Percentiles rank a stretch among this genome's conserved stretches.
phyloP scores from a whole-genome alignment of 1,284 basidiomycete genomes.

The Stygiomarasmius scandens region DNA sequence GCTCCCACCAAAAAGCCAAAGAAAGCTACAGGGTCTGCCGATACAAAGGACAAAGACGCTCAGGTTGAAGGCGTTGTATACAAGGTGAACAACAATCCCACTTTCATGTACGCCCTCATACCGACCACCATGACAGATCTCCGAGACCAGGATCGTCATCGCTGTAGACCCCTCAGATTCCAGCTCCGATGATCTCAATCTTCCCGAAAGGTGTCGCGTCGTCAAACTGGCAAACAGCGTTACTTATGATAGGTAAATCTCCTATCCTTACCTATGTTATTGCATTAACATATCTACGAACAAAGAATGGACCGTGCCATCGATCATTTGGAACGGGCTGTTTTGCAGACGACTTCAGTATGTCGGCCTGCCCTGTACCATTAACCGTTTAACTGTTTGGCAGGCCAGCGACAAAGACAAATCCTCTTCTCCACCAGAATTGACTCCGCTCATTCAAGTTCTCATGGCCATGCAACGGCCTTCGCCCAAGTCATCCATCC shows the following conservation, averaged over 20 bases:
- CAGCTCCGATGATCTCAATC: constrained; percentile 64
- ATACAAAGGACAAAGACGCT: constrained; percentile 37
- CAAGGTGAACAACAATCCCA: constrained; percentile 48
- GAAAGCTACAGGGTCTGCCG: constrained; percentile 43
- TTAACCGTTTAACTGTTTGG: not conserved
- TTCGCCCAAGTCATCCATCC: constrained; percentile 32
- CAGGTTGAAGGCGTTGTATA: constrained; percentile 81
- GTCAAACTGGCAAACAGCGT: constrained; percentile 91
- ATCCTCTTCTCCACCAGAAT: constrained; percentile 37
- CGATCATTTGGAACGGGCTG: constrained; percentile 58
- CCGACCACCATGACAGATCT: constrained; percentile 49
- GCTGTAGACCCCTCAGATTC: constrained; percentile 69
- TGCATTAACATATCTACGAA: not conserved
- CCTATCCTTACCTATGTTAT: not conserved
- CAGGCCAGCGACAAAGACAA: constrained; percentile 29
- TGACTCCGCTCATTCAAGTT: constrained; percentile 59
- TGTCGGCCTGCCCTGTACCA: not conserved
- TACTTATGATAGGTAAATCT: constrained; percentile 80
- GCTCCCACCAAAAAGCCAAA: constrained; percentile 35
- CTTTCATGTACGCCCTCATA: constrained; percentile 8
- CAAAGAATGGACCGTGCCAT: constrained; percentile 82
- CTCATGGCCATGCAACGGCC: constrained; percentile 65
- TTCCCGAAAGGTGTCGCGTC: constrained; percentile 83
- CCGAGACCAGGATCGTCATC: constrained; percentile 76
- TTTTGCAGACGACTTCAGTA: constrained; percentile 19